Percentiles rank a stretch among this genome's conserved stretches.
Conservation (phyloP, 768 basidiomycete genomes). For the Podaxis sp. region DNA sequence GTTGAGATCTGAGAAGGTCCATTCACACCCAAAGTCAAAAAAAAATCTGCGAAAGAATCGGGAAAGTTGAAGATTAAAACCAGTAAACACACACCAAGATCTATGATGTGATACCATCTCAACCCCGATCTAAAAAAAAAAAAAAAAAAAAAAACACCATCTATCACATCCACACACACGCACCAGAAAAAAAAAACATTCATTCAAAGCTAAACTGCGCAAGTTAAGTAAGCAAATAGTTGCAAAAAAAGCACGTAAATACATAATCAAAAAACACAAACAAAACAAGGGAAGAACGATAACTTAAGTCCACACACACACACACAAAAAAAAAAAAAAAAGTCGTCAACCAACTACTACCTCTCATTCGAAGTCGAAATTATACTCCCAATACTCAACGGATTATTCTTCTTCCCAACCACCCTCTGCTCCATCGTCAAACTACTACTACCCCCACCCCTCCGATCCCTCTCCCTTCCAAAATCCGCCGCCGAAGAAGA, state of each 20-base stretch:
- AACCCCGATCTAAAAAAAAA: conserved; percentile 23
- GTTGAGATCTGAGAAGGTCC: conserved; percentile 20
- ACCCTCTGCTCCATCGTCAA: conserved; percentile 14
- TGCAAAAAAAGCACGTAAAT: too few species aligned
- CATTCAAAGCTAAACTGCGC: too few species aligned
- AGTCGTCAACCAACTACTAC: too few species aligned
- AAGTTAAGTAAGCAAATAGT: too few species aligned
- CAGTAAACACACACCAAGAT: not conserved
- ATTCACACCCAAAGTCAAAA: conserved; percentile 42
- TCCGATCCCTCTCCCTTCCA: conserved; percentile 17
- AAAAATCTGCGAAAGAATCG: conserved; percentile 39
- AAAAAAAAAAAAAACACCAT: conserved; percentile 25
- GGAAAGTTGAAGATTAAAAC: conserved; percentile 26
- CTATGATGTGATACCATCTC: not conserved
- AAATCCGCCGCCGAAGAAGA: conserved; percentile 8
- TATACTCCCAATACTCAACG: conserved; percentile 66
- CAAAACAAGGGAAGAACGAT: too few species aligned
- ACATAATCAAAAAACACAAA: too few species aligned
- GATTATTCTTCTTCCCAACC: conserved; percentile 57
- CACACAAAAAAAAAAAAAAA: too few species aligned
- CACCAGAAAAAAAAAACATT: too few species aligned
- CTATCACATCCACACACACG: too few species aligned
- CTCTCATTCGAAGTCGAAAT: conserved; percentile 45
- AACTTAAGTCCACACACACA: too few species aligned
- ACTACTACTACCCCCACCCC: conserved; percentile 1